A percentile compares a stretch with the other conserved stretches of the same genome.
Evolutionary conservation across 306 rosid species (phyloP).

Genomic region (Luffa acutangula): DNA sequence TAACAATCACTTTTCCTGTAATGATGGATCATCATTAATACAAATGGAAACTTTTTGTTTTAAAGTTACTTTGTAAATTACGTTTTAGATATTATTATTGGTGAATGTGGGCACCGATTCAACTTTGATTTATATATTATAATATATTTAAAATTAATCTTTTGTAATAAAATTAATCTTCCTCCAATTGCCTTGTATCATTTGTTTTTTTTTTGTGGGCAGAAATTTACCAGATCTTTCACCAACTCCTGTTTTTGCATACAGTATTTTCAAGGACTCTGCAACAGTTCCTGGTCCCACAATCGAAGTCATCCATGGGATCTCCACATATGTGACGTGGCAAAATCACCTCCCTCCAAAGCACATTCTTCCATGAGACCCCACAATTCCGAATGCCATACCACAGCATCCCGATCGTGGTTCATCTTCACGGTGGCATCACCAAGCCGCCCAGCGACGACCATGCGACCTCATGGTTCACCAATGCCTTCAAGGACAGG

Average conservation of each 20-base stretch:
- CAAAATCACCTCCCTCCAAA: conserved; percentile 50
- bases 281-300: conserved; percentile 86
- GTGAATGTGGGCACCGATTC: no score
- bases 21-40: not conserved
- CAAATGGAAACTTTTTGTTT: not conserved
- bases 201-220: not conserved
- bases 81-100: not conserved
- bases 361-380: conserved; percentile 81
- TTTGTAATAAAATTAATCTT: no score
- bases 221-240: conserved; percentile 79
- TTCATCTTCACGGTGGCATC: conserved; percentile 73
- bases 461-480: conserved; percentile 60
- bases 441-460: conserved; percentile 60
- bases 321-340: conserved; percentile 55
- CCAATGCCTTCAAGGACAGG: conserved; percentile 19
- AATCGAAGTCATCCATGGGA: conserved; percentile 44
- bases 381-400: conserved; percentile 52
- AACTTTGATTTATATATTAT: no score
- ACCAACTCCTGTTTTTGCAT: conserved; percentile 54
- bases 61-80: not conserved
- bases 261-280: conserved; percentile 17
- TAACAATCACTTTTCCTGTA: not conserved
- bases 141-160: no score
- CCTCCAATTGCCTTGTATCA: not conserved
- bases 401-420: conserved; percentile 59